Conservation (phyloP, 305 asterid species). For the Fraxinus nigra region DNA sequence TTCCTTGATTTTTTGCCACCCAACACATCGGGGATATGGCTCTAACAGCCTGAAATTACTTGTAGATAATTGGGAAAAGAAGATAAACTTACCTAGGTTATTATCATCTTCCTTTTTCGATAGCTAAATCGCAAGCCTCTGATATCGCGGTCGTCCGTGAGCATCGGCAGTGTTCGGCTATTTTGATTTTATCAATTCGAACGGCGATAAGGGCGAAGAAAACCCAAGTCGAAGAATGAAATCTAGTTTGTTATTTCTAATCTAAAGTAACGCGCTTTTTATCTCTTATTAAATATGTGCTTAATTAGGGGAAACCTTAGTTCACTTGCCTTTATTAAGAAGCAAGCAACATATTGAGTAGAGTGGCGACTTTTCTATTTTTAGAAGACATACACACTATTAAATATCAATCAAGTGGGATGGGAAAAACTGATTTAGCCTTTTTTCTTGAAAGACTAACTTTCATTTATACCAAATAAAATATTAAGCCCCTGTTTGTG, state of each 20-base stretch:
- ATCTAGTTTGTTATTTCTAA: not conserved
- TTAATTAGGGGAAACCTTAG: not conserved
- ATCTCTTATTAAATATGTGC: not conserved
- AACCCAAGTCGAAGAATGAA: not conserved
- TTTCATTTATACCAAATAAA: not conserved
- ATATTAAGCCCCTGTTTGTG: not conserved
- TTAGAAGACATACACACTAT: not conserved
- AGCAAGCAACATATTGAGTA: not conserved
- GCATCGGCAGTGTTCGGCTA: not conserved
- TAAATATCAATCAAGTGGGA: not conserved
- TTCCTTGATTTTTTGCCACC: not conserved
- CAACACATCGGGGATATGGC: not conserved
- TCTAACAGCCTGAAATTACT: not conserved
- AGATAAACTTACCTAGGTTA: not conserved
- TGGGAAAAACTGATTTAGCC: not conserved
- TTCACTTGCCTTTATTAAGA: not conserved
- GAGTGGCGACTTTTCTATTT: not conserved
- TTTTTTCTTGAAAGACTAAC: not conserved
- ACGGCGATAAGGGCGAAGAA: not conserved
- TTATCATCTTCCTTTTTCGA: not conserved
- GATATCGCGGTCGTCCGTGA: not conserved
- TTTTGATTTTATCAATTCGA: not conserved
- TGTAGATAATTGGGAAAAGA: not conserved
- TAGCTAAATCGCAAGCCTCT: not conserved
- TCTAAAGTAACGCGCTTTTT: not conserved